Conservation (phyloP, 805 yeast species). For the Kluyveromyces siamensis region DNA sequence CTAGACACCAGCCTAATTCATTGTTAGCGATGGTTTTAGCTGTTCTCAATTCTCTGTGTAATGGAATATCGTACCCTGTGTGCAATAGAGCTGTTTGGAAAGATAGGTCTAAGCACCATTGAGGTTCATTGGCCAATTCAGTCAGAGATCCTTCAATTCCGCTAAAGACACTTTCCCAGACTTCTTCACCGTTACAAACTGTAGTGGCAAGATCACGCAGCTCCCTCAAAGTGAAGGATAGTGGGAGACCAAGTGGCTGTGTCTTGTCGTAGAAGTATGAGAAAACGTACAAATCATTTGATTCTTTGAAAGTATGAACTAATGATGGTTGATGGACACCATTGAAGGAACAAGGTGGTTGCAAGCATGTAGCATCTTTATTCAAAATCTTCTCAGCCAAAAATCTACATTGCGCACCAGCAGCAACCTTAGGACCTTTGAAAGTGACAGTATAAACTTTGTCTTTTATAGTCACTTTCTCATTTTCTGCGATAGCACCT, state of each 20-base stretch:
- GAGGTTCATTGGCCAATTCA: constrained; percentile 68
- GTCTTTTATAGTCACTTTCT: constrained; percentile 47
- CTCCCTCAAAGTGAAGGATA: constrained; percentile 77
- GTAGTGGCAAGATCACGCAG: constrained; percentile 68
- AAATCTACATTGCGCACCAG: constrained; percentile 78
- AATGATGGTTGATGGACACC: constrained; percentile 96
- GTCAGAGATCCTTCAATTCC: constrained; percentile 61
- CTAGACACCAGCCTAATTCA: constrained; percentile 98
- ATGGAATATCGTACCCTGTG: constrained; percentile 94
- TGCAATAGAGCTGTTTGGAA: constrained; percentile 86
- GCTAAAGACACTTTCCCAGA: constrained; percentile 60
- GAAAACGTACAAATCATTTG: constrained; percentile 78
- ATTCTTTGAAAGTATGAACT: constrained; percentile 59
- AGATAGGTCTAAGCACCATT: constrained; percentile 89
- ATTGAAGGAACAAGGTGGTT: constrained; percentile 87
- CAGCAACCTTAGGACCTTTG: constrained; percentile 53
- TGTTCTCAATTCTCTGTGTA: constrained; percentile 79
- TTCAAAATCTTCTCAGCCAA: constrained; percentile 75
- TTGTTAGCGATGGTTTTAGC: constrained; percentile 83
- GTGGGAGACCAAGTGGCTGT: constrained; percentile 90
- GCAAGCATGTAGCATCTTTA: constrained; percentile 69
- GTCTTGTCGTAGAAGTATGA: constrained; percentile 95
- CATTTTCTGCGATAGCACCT: constrained; percentile 48
- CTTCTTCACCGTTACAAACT: constrained; percentile 76
- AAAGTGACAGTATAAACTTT: constrained; percentile 47